A percentile compares a stretch with the other conserved stretches of the same genome.
These are phyloP conservation scores for Hyaloscypha bicolor DNA, from an alignment of 495 filamentous ascomycete species.

Conservation along the genomic window DNA sequence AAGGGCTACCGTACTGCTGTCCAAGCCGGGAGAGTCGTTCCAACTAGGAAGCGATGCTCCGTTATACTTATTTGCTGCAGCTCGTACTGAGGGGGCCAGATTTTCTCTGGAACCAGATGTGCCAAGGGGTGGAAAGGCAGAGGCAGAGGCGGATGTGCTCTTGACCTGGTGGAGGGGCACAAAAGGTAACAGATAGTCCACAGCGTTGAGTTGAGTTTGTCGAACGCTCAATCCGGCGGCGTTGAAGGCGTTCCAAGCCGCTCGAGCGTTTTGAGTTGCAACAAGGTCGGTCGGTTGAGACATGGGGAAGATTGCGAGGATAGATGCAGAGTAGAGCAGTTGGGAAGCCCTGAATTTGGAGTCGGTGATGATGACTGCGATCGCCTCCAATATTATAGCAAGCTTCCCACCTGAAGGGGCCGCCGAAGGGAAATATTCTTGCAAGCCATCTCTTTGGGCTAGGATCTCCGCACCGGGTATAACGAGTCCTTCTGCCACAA, in stretches of 20 bases:
- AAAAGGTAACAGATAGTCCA: constrained; percentile 62
- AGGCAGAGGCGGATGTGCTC: constrained; percentile 19
- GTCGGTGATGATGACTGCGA: constrained; percentile 74
- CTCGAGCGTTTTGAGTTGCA: constrained; percentile 26
- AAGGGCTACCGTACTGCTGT: constrained; percentile 8
- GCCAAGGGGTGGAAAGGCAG: constrained; percentile 34
- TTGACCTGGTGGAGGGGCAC: constrained; percentile 31
- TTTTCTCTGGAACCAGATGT: constrained; percentile 28
- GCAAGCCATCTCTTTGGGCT: constrained; percentile 45
- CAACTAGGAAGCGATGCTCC: constrained; percentile 25
- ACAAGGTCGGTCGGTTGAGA: constrained; percentile 25
- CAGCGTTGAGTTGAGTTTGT: constrained; percentile 45
- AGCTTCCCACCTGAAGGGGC: constrained; percentile 63
- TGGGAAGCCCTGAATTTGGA: constrained; percentile 78
- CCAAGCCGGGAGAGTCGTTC: constrained; percentile 18
- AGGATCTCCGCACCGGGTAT: constrained; percentile 55
- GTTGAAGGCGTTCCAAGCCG: constrained; percentile 43
- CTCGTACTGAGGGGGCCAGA: constrained; percentile 16
- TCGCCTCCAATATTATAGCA: constrained; percentile 75
- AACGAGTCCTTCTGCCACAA: constrained; percentile 66
- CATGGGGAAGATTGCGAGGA: constrained; percentile 69
- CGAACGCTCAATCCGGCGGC: constrained; percentile 35
- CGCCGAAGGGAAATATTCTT: constrained; percentile 52
- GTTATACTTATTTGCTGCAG: constrained; percentile 16
- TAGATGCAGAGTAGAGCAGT: constrained; percentile 76